A percentile compares a stretch with the other conserved stretches of the same genome.
Evolutionary conservation across 257 asterid genomes (phyloP).

Genomic region (Mitragyna speciosa): DNA sequence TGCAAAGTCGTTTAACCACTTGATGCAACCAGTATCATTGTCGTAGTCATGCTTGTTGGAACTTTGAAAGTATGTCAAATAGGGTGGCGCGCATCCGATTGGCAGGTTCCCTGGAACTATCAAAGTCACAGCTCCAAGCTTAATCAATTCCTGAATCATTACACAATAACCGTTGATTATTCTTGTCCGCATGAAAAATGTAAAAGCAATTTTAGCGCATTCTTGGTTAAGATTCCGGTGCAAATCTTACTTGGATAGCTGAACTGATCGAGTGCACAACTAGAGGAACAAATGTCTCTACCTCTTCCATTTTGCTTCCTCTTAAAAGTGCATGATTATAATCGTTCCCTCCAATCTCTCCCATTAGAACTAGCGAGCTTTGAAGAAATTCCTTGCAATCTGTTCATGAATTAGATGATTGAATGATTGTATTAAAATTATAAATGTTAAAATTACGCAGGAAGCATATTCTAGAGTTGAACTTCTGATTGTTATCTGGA

Average conservation of each 20-base stretch:
- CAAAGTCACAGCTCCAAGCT: slow-evolving; percentile 44
- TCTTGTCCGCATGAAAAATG: not conserved
- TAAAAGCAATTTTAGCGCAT: no score
- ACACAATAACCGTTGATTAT: not conserved
- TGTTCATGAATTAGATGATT: not conserved
- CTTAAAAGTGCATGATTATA: slow-evolving; percentile 32
- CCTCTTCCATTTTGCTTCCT: slow-evolving; percentile 14
- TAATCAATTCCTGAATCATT: slow-evolving; percentile 40
- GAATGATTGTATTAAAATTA: not conserved
- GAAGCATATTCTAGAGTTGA: no score
- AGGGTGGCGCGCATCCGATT: slow-evolving; percentile 41
- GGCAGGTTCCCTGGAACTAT: slow-evolving; percentile 55
- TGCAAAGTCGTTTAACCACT: slow-evolving; percentile 42
- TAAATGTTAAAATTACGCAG: not conserved
- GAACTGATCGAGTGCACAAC: not conserved
- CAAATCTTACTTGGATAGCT: not conserved
- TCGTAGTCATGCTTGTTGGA: slow-evolving; percentile 31
- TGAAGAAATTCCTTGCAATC: slow-evolving; percentile 33
- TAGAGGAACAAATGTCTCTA: not conserved
- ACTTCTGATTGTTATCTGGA: no score
- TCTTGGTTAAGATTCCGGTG: not conserved
- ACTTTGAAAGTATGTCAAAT: slow-evolving; percentile 30
- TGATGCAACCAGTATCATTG: slow-evolving; percentile 40
- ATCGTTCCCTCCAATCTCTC: slow-evolving; percentile 65
- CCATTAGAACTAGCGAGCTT: slow-evolving; percentile 44